These are phyloP conservation scores for Rhododendron williamsianum DNA, from an alignment of 148 eudicot genomes.

Conservation along the genomic window DNA sequence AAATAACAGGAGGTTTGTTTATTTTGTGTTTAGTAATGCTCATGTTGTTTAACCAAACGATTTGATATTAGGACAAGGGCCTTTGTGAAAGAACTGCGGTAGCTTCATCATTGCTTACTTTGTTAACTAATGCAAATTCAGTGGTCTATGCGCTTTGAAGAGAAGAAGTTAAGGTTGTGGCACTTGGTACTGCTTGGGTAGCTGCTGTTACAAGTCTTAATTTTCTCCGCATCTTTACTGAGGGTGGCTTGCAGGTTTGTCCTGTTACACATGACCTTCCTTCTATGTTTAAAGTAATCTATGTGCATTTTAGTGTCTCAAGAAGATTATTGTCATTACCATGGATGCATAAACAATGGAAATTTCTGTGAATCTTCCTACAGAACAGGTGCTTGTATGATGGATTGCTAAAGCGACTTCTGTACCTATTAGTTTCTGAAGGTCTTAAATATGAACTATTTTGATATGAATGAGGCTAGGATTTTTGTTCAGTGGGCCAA, in stretches of 20 bases:
- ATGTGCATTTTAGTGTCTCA: background rate
- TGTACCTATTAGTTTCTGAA: background rate
- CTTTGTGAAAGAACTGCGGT: constrained; percentile 1
- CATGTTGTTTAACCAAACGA: background rate
- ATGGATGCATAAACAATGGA: background rate
- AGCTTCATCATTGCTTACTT: constrained; percentile 17
- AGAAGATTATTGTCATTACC: background rate
- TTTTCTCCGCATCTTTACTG: constrained; percentile 82
- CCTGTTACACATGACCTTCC: background rate
- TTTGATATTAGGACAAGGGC: background rate
- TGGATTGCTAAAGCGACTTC: background rate
- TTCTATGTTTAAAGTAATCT: background rate
- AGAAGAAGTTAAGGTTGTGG: constrained; percentile 93
- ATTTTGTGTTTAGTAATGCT: background rate
- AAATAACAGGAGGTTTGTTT: constrained; percentile 85
- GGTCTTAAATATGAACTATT: background rate
- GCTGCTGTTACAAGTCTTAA: constrained; percentile 86
- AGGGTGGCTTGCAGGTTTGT: constrained; percentile 93
- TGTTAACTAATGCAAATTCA: constrained; percentile 27
- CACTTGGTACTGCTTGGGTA: constrained; percentile 86
- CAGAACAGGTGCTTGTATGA: background rate
- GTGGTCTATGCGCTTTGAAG: constrained; percentile 99
- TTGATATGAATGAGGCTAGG: background rate
- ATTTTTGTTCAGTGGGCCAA: no score
- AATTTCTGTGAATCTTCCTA: background rate